Conservation (phyloP, 495 filamentous ascomycete genomes). For the Aspergillus nanangensis region DNA sequence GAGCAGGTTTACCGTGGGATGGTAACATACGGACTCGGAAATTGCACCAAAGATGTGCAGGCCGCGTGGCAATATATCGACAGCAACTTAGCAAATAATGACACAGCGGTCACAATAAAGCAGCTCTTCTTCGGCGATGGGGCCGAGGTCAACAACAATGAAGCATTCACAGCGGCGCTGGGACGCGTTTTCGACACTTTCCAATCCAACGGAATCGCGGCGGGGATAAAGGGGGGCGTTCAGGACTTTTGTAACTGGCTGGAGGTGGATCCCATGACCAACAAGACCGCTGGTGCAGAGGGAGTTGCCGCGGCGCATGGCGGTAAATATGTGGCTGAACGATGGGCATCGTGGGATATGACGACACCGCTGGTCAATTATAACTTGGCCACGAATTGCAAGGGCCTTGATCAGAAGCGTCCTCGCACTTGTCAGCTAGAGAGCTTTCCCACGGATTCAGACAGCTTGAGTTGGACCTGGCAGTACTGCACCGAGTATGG, state of each 20-base stretch:
- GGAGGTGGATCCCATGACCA: conserved; percentile 28
- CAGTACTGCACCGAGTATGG: conserved; percentile 60
- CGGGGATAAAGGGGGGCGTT: conserved; percentile 29
- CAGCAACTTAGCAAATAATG: conserved; percentile 29
- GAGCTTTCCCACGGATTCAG: conserved; percentile 26
- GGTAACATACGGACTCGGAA: conserved; percentile 41
- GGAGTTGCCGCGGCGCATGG: conserved; percentile 40
- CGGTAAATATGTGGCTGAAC: conserved; percentile 35
- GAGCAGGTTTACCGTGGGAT: conserved; percentile 54
- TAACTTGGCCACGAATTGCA: conserved; percentile 37
- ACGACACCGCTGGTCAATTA: conserved; percentile 40
- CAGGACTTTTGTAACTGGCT: conserved; percentile 44
- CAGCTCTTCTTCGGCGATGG: conserved; percentile 45
- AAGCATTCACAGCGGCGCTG: conserved; percentile 43
- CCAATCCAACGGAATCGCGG: conserved; percentile 45
- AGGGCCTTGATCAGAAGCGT: conserved; percentile 29
- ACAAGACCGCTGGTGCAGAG: conserved; percentile 17
- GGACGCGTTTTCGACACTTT: conserved; percentile 36
- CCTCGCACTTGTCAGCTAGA: conserved; percentile 36
- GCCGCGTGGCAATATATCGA: conserved; percentile 51
- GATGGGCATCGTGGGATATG: conserved; percentile 43
- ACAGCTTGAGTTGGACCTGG: conserved; percentile 52
- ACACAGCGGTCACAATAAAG: conserved; percentile 40
- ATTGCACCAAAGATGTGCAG: conserved; percentile 52
- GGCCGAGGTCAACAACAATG: conserved; percentile 45